Percentiles rank a stretch among this genome's conserved stretches.
These are phyloP conservation scores for Polygonum maritimum DNA, from an alignment of 148 eudicot genomes.

Conservation along the genomic window DNA sequence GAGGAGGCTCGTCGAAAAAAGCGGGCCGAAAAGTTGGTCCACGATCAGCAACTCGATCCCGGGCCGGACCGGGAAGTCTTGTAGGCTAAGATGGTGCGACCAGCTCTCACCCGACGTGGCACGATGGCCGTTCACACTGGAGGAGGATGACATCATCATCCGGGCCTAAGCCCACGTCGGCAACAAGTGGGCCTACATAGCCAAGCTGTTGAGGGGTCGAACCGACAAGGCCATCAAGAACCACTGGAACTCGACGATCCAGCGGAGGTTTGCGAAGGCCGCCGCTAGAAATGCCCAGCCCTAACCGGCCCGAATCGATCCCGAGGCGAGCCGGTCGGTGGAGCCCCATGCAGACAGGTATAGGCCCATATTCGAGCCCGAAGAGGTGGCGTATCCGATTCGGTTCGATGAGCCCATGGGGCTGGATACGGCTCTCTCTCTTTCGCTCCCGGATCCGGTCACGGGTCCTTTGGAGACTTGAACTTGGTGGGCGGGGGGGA, in stretches of 20 bases:
- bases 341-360: neutral
- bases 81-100: slow-evolving; percentile 83
- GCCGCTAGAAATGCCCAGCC: slow-evolving; percentile 18
- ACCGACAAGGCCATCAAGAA: slow-evolving; percentile 93
- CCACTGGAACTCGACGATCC: slow-evolving; percentile 85
- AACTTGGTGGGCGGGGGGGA: neutral
- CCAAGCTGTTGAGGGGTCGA: slow-evolving; percentile 56
- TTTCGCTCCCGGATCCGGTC: slow-evolving; percentile 51
- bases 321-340: neutral
- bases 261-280: slow-evolving; percentile 45
- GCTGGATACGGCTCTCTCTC: too few species aligned
- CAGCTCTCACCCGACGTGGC: slow-evolving; percentile 86
- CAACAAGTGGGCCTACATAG: slow-evolving; percentile 91
- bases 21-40: slow-evolving; percentile 85
- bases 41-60: slow-evolving; percentile 72
- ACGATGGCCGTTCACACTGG: slow-evolving; percentile 64
- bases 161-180: slow-evolving; percentile 75
- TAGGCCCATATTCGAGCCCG: too few species aligned
- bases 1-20: slow-evolving; percentile 47
- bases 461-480: too few species aligned
- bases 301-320: neutral
- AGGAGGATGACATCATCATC: slow-evolving; percentile 69
- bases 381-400: slow-evolving; percentile 7
- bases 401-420: neutral
- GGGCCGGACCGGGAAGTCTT: slow-evolving; percentile 76